Conservation (phyloP, 2,329 filamentous ascomycete species). For the Venturia asperata region DNA sequence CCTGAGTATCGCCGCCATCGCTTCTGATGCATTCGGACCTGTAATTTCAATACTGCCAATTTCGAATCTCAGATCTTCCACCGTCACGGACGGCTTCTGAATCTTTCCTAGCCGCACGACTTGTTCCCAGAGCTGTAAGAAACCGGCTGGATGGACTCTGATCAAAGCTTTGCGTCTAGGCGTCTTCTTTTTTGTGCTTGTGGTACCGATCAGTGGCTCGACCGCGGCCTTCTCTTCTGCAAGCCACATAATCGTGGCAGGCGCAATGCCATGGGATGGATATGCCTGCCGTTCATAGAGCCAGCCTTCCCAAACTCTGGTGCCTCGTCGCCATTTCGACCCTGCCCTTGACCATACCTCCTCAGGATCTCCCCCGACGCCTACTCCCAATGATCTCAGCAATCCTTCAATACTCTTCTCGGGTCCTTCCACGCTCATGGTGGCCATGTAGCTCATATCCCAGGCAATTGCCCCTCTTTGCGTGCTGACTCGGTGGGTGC, state of each 20-base stretch:
- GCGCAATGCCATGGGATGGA: constrained; percentile 55
- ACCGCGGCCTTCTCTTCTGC: constrained; percentile 30
- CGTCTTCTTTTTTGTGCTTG: constrained; percentile 27
- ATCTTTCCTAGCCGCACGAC: constrained; percentile 52
- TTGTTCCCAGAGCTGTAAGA: constrained; percentile 60
- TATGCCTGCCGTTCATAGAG: constrained; percentile 48
- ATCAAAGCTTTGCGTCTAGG: constrained; percentile 55
- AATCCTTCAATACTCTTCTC: constrained; percentile 57
- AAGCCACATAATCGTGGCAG: constrained; percentile 70
- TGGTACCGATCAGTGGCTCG: constrained; percentile 25
- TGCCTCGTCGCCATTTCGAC: constrained; percentile 63
- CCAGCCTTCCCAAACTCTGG: constrained; percentile 52
- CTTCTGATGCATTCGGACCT: constrained; percentile 72
- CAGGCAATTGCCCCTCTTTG: constrained; percentile 74
- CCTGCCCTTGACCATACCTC: constrained; percentile 57
- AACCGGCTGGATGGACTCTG: constrained; percentile 75
- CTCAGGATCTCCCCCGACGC: constrained; percentile 39
- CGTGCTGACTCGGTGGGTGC: constrained; percentile 73
- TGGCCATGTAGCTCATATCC: constrained; percentile 93
- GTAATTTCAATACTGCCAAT: constrained; percentile 64
- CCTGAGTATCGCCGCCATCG: constrained; percentile 39
- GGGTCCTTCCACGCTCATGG: constrained; percentile 67
- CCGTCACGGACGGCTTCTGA: constrained; percentile 53
- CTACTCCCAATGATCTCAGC: constrained; percentile 58
- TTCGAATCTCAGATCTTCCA: constrained; percentile 65